Evolutionary conservation across 2,329 filamentous ascomycete genomes (phyloP).

Genomic region (Sclerotinia sclerotiorum): DNA sequence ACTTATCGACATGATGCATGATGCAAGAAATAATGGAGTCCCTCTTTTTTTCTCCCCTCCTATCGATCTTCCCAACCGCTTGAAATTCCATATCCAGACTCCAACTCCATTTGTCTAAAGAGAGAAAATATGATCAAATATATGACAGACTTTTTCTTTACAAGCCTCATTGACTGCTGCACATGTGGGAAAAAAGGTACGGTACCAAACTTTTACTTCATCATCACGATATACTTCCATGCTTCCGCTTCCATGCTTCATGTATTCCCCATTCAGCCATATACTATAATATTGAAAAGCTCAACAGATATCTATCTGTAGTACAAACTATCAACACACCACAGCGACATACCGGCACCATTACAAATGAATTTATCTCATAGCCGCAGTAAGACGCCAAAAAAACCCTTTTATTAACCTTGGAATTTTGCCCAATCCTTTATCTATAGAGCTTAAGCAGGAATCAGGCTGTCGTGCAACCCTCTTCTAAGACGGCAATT

Average conservation of each 20-base stretch:
- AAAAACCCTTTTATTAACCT: background rate
- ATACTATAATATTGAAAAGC: background rate
- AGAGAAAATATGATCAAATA: slow-evolving; percentile 9
- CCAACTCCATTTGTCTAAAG: background rate
- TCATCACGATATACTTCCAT: background rate
- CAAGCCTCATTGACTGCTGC: background rate
- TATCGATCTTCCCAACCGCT: background rate
- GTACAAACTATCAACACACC: background rate
- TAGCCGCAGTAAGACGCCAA: slow-evolving; percentile 22
- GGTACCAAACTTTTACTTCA: background rate
- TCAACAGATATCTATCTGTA: background rate
- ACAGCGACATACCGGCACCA: background rate
- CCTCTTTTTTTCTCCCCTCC: background rate
- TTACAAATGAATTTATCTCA: background rate
- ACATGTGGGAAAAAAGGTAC: background rate
- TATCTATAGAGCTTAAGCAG: background rate
- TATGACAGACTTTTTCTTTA: background rate
- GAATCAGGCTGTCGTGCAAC: slow-evolving; percentile 13
- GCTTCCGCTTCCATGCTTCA: slow-evolving; percentile 5
- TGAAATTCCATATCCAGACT: background rate
- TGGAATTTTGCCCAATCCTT: background rate
- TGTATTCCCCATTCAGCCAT: background rate
- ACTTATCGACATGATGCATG: background rate
- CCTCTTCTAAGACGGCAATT: slow-evolving; percentile 17
- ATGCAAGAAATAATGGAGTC: slow-evolving; percentile 15